Evolutionary conservation across 352 stramenopile genomes (phyloP), one percentile per base, ranked within the genome.

Genomic region (Pythium coloratum): DNA sequence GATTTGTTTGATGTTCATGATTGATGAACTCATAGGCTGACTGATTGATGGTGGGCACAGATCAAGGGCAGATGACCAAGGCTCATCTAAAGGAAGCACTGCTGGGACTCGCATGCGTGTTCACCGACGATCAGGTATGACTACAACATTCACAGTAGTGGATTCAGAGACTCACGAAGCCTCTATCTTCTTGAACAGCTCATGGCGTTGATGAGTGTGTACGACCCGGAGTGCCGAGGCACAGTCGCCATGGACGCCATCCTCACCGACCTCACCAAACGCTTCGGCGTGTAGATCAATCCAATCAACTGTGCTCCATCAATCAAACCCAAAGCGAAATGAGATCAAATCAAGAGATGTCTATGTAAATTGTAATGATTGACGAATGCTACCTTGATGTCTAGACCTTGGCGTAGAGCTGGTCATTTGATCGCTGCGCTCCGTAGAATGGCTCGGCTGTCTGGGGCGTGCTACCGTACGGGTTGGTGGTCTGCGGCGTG

Each of bases 121-220:
- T 89, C 55, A 86, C 76, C 0, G 78, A 88, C 55, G 82, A 89
- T 49, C 80, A 90, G 76, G 81, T 87, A 9, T 1, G 56, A 49
- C 1, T 14, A 3, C 1, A 20, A 53, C 18, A 14, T 5, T 4
- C 2, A 14, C 12, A 32, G n/a, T 7, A 10, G 13, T 6, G 40
- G 13, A 24, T 14, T 53, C 7, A n/a, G 18, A 26, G 6, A 53
- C 46, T 53, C 16, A 53, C 14, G 16, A 30, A 12, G 54, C 56
- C 6, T 51, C 32, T 44, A 1, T 57, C 20, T 55, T 33, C 3
- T 2, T 55, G 26, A 16, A 42, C 6, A 64, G 66, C 42, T 65
- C 53, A 69, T 62, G 61, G 59, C 59, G 3, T 36, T 72, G 44
- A 66, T 68, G 61, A 54, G 42, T 5, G 26, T 61, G 55, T 70